Percentiles rank a stretch among this genome's conserved stretches.
These are phyloP conservation scores for Rhodotorula glutinis DNA, from an alignment of 1,284 basidiomycete species.

Conservation along the genomic window DNA sequence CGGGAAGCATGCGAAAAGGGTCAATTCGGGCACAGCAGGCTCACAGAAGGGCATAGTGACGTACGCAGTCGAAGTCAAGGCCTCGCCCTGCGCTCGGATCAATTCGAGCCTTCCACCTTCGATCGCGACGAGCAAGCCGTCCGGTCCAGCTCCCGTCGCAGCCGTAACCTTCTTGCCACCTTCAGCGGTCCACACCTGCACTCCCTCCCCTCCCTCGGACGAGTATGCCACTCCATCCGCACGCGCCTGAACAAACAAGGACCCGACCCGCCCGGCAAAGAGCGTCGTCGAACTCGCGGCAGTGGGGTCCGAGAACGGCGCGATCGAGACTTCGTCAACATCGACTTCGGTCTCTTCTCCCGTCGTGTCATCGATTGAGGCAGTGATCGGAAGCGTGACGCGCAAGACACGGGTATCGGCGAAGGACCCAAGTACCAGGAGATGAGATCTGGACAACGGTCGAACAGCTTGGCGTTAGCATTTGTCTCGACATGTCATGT, in stretches of 20 bases:
- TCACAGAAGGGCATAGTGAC: background rate
- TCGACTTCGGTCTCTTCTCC: constrained; percentile 26
- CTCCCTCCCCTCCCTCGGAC: constrained; percentile 44
- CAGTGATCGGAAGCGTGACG: constrained; percentile 41
- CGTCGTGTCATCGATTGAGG: constrained; percentile 44
- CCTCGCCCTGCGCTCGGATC: constrained; percentile 55
- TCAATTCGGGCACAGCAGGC: background rate
- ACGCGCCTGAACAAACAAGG: constrained; percentile 69
- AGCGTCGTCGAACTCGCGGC: constrained; percentile 59
- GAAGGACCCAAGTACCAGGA: constrained; percentile 53
- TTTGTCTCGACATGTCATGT: too few species aligned
- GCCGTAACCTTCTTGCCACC: constrained; percentile 58
- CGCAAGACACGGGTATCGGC: constrained; percentile 44
- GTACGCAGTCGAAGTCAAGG: constrained; percentile 26
- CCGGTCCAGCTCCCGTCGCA: constrained; percentile 61
- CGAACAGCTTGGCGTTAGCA: too few species aligned
- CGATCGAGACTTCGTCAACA: constrained; percentile 33
- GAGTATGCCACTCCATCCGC: constrained; percentile 57
- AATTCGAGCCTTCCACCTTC: constrained; percentile 49
- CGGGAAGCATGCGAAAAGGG: background rate
- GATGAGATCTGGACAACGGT: constrained; percentile 44
- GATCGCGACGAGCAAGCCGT: constrained; percentile 61
- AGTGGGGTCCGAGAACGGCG: constrained; percentile 50
- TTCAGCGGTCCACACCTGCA: constrained; percentile 15
- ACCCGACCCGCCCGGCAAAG: constrained; percentile 51